Evolutionary conservation across 345 rosid genomes (phyloP).

Genomic region (Boechera divaricarpa): DNA sequence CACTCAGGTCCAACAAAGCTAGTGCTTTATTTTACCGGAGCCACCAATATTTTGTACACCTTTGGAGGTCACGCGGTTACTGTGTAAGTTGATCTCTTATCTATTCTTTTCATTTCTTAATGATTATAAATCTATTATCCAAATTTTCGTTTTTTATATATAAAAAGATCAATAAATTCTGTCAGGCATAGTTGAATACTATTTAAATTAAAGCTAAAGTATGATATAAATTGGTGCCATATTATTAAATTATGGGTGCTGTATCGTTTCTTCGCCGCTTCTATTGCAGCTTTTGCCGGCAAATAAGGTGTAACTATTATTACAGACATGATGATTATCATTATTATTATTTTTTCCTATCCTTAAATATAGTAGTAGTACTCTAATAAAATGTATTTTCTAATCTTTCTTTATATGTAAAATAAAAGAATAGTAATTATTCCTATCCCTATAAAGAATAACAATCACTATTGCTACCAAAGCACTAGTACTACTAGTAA

Average conservation of each 20-base stretch:
- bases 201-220: slow-evolving; percentile 30
- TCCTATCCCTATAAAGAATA: slow-evolving; percentile 4
- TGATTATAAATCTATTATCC: neutral
- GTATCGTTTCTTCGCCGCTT: slow-evolving; percentile 68
- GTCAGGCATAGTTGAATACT: slow-evolving; percentile 41
- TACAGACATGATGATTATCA: slow-evolving; percentile 38
- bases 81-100: slow-evolving; percentile 64
- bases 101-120: neutral
- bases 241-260: slow-evolving; percentile 37
- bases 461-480: slow-evolving; percentile 13
- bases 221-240: slow-evolving; percentile 7
- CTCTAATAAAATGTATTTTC: slow-evolving; percentile 15
- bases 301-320: slow-evolving; percentile 52
- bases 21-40: slow-evolving; percentile 97
- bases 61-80: slow-evolving; percentile 99
- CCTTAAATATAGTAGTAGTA: slow-evolving; percentile 35
- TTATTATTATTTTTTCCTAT: slow-evolving; percentile 16
- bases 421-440: neutral
- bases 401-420: neutral
- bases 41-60: slow-evolving; percentile 96
- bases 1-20: slow-evolving; percentile 82
- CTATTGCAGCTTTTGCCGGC: slow-evolving; percentile 94
- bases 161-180: slow-evolving; percentile 25
- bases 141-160: neutral
- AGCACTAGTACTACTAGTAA: slow-evolving; percentile 29